phyloP scores from a whole-genome alignment of 176 grass and related monocot species.

The Dendrocalamus sinicus region DNA sequence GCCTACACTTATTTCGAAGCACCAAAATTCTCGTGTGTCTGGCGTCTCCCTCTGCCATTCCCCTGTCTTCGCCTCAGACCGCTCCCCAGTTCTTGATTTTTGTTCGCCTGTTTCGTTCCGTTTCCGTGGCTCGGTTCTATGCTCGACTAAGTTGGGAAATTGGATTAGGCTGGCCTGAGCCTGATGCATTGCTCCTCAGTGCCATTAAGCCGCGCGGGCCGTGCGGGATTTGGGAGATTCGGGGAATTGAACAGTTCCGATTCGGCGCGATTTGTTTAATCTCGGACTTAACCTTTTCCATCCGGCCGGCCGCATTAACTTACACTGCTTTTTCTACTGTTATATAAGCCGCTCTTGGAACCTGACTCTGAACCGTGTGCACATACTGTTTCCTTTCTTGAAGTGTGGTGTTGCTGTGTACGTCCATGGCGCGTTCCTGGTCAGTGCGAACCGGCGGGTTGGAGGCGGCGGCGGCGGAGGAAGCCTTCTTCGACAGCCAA shows the following conservation, averaged over 20 bases:
- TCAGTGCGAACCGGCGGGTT: neutral
- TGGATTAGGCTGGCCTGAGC: neutral
- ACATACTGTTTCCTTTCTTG: conserved; percentile 22
- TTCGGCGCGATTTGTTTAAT: conserved; percentile 47
- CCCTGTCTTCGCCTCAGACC: neutral
- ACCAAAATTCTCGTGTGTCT: no score
- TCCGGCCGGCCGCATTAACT: neutral
- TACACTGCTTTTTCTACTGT: conserved; percentile 22
- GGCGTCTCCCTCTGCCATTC: neutral
- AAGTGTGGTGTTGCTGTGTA: conserved; percentile 15
- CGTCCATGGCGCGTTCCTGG: neutral
- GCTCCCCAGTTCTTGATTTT: neutral
- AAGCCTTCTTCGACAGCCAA: conserved; percentile 48
- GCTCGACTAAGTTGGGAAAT: neutral
- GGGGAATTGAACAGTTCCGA: conserved; percentile 36
- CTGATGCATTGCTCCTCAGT: conserved; percentile 48
- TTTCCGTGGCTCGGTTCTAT: neutral
- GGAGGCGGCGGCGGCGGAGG: conserved; percentile 35
- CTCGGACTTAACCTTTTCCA: conserved; percentile 13
- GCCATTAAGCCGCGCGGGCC: conserved; percentile 31
- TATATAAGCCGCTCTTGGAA: conserved; percentile 49
- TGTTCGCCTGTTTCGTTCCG: neutral
- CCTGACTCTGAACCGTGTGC: neutral
- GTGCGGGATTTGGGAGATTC: conserved; percentile 50
- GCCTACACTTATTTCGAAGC: no score